A percentile compares a stretch with the other conserved stretches of the same genome.
These are phyloP conservation scores for Raphanus hybrid DNA, from an alignment of 441 rosid genomes.

Conservation along the genomic window DNA sequence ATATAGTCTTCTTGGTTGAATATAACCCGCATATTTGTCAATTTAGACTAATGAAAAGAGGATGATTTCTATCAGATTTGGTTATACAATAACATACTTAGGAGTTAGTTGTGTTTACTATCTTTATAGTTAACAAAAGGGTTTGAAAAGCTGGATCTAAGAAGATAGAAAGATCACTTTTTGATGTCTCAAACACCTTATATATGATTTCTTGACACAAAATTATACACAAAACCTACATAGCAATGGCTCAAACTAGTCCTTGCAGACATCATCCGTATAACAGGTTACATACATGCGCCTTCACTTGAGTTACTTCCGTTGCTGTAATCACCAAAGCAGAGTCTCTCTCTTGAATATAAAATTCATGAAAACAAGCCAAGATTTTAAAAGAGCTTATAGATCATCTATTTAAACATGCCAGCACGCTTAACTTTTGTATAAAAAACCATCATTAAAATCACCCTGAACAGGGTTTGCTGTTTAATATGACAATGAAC, in stretches of 20 bases:
- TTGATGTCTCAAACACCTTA: not conserved
- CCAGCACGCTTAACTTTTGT: not conserved
- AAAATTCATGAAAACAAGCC: not conserved
- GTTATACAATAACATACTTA: too few relatives aligned
- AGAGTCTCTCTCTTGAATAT: not conserved
- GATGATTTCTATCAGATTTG: too few relatives aligned
- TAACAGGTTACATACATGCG: slow-evolving; percentile 3
- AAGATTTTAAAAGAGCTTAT: not conserved
- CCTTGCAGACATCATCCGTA: slow-evolving; percentile 22
- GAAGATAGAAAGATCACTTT: not conserved
- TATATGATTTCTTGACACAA: not conserved
- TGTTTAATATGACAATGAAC: slow-evolving; percentile 6
- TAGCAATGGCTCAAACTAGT: slow-evolving; percentile 26
- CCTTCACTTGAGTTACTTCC: not conserved
- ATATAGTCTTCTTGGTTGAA: not conserved
- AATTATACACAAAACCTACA: not conserved
- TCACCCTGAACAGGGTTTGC: slow-evolving; percentile 13
- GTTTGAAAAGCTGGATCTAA: too few relatives aligned
- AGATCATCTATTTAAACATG: not conserved
- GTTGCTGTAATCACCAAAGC: slow-evolving; percentile 1
- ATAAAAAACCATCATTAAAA: not conserved
- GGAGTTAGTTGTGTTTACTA: too few relatives aligned
- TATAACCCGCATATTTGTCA: not conserved
- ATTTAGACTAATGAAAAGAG: too few relatives aligned
- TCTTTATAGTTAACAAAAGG: too few relatives aligned